These are phyloP conservation scores for Ecytonucleospora hepatopenaei DNA, from an alignment of 371 early-diverging fungal species.

Conservation along the genomic window DNA sequence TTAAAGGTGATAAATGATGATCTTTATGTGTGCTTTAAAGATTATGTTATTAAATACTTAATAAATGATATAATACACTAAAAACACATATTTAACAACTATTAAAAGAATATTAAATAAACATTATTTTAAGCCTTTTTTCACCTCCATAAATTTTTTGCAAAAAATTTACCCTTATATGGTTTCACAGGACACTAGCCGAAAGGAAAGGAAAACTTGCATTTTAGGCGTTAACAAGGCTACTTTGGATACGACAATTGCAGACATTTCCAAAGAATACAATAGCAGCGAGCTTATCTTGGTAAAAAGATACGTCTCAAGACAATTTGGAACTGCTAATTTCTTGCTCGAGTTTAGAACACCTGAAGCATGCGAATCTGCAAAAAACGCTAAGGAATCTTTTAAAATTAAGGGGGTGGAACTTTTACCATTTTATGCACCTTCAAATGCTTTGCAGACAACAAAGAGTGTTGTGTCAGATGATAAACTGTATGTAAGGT, in stretches of 20 bases:
- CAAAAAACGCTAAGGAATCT: background rate
- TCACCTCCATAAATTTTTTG: slow-evolving; percentile 4
- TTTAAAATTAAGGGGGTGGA: background rate
- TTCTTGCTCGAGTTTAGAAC: background rate
- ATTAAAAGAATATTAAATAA: background rate
- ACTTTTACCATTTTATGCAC: background rate
- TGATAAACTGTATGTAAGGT: slow-evolving; percentile 21
- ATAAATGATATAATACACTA: background rate
- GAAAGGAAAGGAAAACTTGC: slow-evolving; percentile 19
- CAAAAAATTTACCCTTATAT: slow-evolving; percentile 17
- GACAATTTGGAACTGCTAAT: background rate
- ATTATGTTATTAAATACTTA: background rate
- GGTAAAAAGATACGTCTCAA: background rate
- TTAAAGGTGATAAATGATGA: background rate
- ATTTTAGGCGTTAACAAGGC: slow-evolving; percentile 28
- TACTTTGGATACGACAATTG: background rate
- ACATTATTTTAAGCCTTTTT: background rate
- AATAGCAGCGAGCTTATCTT: background rate
- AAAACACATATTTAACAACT: background rate
- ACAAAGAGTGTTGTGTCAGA: slow-evolving; percentile 1
- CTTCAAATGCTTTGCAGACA: background rate
- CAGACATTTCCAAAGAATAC: slow-evolving; percentile 5
- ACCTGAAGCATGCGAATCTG: slow-evolving; percentile 1
- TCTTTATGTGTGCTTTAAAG: too few species aligned
- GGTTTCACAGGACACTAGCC: background rate